These are phyloP conservation scores for Cyberlindnera mrakii DNA, from an alignment of 805 yeast genomes.

Conservation along the genomic window DNA sequence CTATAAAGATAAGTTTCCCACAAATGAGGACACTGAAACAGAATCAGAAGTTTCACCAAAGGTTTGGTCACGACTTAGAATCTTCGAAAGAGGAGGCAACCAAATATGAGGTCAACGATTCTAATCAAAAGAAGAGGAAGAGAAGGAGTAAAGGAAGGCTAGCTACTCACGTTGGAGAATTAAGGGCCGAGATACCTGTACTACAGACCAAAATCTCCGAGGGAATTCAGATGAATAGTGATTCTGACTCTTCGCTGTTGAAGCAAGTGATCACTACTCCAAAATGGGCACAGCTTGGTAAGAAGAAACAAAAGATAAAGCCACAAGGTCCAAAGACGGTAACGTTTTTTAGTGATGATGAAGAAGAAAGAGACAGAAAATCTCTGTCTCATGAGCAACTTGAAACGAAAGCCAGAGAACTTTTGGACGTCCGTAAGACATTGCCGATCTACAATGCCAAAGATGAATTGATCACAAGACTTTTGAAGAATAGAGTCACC, in stretches of 20 bases:
- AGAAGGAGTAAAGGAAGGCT: constrained; percentile 11
- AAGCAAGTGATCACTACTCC: not conserved
- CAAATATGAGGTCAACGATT: not conserved
- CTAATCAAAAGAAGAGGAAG: constrained; percentile 12
- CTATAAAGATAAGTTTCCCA: not conserved
- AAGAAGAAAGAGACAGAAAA: constrained; percentile 24
- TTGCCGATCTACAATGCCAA: constrained; percentile 76
- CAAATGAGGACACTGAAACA: not conserved
- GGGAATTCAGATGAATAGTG: not conserved
- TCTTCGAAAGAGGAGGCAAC: not conserved
- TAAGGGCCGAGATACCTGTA: not conserved
- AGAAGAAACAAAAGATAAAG: constrained; percentile 5
- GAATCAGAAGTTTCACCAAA: constrained; percentile 9
- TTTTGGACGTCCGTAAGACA: constrained; percentile 46
- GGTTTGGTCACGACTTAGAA: constrained; percentile 3
- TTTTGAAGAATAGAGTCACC: constrained; percentile 57
- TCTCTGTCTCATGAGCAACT: constrained; percentile 24
- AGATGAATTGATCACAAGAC: constrained; percentile 50
- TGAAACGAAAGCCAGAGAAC: constrained; percentile 30
- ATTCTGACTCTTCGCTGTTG: not conserved
- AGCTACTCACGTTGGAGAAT: not conserved
- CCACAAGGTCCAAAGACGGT: constrained; percentile 25
- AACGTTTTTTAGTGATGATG: constrained; percentile 32
- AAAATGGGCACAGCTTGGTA: not conserved
- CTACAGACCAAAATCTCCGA: not conserved